Evolutionary conservation across 345 rosid genomes (phyloP), one percentile per base, ranked within the genome.

Genomic region (Populus ilicifolia): DNA sequence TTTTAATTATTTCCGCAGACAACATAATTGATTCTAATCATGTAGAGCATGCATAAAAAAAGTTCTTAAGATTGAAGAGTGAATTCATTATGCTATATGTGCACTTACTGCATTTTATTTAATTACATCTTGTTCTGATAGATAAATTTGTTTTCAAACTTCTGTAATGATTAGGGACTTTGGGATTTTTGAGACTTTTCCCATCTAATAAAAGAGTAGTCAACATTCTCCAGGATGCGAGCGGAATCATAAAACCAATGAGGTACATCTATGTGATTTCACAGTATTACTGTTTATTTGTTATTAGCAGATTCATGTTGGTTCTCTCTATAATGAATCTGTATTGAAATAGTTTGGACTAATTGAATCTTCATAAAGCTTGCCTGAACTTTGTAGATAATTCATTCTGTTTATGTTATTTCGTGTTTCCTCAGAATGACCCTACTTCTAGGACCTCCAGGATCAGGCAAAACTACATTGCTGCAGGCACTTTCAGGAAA

Each of bases 371-470:
- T 54, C 25, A 56, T 20, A 56, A 56, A 21, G 62, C n/a, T 56
- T 56, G 10, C 62, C 27, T 56, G 62, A 54, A 54, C 25, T 54
- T 21, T 21, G 23, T 21, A 54, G 62, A 54, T 54, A 8, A 54
- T 54, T 52, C 23, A 52, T 52, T 52, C 8, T 6, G 59, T 52
- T 52, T 52, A 21, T 20, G n/a, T 20, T 20, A 20, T 6, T 52
- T 52, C 23, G 20, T 73, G 71, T 25, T 35, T 21, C 70, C n/a
- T 59, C 86, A 86, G 94, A 68, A 88, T 90, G 92, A 76, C 89
- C 63, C 75, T 90, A 73, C 90, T 90, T 61, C 80, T 89, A 48
- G 94, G 94, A 33, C 94, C 94, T 27, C 92, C 92, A 21, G 87
- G 85, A 18, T 85, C 89, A 0, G 94, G 94, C 14, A 89, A 89